Conservation (phyloP, 2,329 filamentous ascomycete species). For the Ophiostoma ips region DNA sequence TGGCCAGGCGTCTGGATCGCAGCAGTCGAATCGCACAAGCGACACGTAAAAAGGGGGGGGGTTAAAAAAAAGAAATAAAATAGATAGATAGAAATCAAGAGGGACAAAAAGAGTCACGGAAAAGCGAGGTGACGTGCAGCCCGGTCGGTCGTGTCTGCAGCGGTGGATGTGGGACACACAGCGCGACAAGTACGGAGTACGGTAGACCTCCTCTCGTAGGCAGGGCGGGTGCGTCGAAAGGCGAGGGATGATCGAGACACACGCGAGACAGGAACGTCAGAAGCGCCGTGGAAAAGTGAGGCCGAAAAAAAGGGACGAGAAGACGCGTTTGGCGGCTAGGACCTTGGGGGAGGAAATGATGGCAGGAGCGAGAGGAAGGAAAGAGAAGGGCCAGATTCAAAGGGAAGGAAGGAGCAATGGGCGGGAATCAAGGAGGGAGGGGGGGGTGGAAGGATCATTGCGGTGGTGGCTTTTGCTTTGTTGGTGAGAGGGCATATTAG, state of each 20-base stretch:
- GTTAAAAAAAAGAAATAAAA: background rate
- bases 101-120: background rate
- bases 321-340: background rate
- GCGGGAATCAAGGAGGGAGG: conserved; percentile 2
- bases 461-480: background rate
- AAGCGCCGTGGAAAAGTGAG: background rate
- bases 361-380: background rate
- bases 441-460: background rate
- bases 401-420: background rate
- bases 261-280: no score
- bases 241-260: no score
- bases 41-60: no score
- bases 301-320: no score
- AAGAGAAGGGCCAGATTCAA: background rate
- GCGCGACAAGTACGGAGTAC: background rate
- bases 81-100: background rate
- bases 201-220: no score
- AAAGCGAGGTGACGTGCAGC: background rate
- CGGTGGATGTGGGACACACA: background rate
- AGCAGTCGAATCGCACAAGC: no score
- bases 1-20: no score
- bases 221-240: no score
- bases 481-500: background rate
- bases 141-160: background rate
- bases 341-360: background rate